Base-by-base conservation (phyloP, 2,329 filamentous ascomycete genomes). In the Aspergillus ustus region DNA sequence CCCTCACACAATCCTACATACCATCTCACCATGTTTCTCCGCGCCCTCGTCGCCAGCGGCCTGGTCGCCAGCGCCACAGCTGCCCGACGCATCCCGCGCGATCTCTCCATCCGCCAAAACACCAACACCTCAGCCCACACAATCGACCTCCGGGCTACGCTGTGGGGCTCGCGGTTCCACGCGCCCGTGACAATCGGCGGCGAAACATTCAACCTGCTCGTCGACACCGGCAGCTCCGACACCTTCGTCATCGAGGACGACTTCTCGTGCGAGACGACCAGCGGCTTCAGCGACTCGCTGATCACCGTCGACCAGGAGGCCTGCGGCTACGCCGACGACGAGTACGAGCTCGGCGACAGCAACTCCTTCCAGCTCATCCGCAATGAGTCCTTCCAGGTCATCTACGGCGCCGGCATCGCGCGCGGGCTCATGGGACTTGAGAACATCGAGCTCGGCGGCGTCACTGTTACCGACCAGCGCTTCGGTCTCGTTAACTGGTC, bases 191-290 rank as follows among this genome's bases (percentile, higher is more conserved):
- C 54, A 0, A 49, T 79, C 52, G 76, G 75, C 4, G 59, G 53
- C 3, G 61, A 75, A 40, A 69, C 62, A 1, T 71, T 82, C 49
- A 62, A 75, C 1, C 68, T 77, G 0, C 74, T 81, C 22, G 69
- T 84, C 59, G 82, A 84, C 63, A 83, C 80, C 3, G 82, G 82
- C 15, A 81, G 78, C 53, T 78, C 76, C 56, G 82, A 84, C 61
- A 81, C 80, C 1, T 84, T 81, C 79, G 67, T 83, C 1, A 73
- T 76, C 0, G 64, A 73, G 25, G 63, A 60, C 0, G 72, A 72
- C 3, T 79, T 77, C 55, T 57, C 67, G 20, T 81, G 79, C 13
- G 7, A 31, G 22, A 48, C 15, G 9, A 4, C 15, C 6, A 8
- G 2, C 57, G 52, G 50, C 17, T 48, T 56, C 13, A 59, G 58